phyloP scores from a whole-genome alignment of 2,329 filamentous ascomycete genomes.

The Bipolaris victoriae region DNA sequence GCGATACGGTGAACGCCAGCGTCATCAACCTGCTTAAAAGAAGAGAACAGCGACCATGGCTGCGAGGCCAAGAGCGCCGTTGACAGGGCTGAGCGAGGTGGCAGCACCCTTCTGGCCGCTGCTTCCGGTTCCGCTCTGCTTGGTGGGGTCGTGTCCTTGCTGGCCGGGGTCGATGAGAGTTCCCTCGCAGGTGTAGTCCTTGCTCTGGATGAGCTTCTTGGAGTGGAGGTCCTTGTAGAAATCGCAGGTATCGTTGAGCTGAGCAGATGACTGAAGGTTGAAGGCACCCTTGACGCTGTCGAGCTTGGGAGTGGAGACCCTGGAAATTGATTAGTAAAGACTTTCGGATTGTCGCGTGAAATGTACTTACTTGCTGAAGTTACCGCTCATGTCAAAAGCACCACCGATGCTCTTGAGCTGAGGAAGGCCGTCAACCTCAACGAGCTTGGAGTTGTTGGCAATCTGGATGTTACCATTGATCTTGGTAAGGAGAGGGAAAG shows the following conservation, averaged over 20 bases:
- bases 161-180: conserved; percentile 46
- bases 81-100: conserved; percentile 49
- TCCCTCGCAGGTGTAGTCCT: conserved; percentile 52
- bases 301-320: conserved; percentile 69
- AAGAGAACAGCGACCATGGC: conserved; percentile 57
- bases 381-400: conserved; percentile 83
- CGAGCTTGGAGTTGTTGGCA: conserved; percentile 84
- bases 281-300: conserved; percentile 56
- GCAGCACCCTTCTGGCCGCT: conserved; percentile 47
- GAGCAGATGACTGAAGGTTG: conserved; percentile 56
- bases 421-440: conserved; percentile 69
- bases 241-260: conserved; percentile 51
- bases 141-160: conserved; percentile 43
- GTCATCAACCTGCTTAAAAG: conserved; percentile 49
- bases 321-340: conserved; percentile 52
- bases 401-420: conserved; percentile 72
- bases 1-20: conserved; percentile 48
- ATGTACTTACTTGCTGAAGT: conserved; percentile 76
- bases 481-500: conserved; percentile 69
- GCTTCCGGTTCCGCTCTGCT: conserved; percentile 32
- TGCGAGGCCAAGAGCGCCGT: conserved; percentile 52
- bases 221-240: conserved; percentile 54
- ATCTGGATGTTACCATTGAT: conserved; percentile 83
- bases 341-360: neutral
- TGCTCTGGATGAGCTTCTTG: conserved; percentile 51